Evolutionary conservation across 176 grass and related monocot species (phyloP).

Genomic region (Rhipidocladum racemiflorum): DNA sequence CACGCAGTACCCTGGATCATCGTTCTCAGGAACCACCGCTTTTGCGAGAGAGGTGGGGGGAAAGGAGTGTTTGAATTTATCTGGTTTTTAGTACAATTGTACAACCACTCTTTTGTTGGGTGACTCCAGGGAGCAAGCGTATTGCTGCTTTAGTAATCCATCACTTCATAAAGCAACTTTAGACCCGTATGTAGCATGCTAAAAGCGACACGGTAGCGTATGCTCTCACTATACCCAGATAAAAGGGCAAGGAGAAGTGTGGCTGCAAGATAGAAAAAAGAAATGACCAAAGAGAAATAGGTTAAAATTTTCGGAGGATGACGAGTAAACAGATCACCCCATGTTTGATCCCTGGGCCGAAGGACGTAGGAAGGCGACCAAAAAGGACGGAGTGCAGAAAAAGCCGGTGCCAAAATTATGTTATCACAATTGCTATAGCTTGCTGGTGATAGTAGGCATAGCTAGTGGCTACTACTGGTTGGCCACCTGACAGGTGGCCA

Average conservation of each 20-base stretch:
- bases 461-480: background rate
- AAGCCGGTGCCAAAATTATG: slow-evolving; percentile 20
- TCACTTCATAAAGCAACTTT: background rate
- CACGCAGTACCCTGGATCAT: background rate
- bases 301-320: background rate
- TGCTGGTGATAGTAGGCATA: background rate
- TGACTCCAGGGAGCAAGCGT: background rate
- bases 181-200: background rate
- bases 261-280: background rate
- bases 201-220: background rate
- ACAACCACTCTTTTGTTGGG: background rate
- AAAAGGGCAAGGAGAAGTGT: no score
- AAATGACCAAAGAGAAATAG: background rate
- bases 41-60: background rate
- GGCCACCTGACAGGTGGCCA: no score
- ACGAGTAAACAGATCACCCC: background rate
- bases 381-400: background rate
- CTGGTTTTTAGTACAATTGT: background rate
- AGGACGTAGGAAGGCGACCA: background rate
- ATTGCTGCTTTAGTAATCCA: background rate
- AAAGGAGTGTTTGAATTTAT: background rate
- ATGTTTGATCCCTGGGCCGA: no score
- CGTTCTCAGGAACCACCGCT: background rate
- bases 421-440: background rate
- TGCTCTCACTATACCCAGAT: background rate